phyloP scores from a whole-genome alignment of 2,329 filamentous ascomycete genomes.

The Sporothrix schenckii region DNA sequence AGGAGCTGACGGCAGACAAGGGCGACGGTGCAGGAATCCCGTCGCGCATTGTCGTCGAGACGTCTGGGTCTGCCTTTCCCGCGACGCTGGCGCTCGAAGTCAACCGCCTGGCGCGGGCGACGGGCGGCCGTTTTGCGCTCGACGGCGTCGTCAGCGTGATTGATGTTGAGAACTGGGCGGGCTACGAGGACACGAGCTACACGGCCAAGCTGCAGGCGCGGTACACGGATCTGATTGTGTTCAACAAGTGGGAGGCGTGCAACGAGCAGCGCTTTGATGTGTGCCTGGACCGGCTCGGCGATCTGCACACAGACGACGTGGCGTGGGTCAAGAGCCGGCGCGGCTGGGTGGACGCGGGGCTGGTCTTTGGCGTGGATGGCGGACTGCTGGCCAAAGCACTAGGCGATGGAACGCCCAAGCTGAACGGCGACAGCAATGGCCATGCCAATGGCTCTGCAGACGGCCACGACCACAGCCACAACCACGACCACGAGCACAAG shows the following conservation, averaged over 20 bases:
- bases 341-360: conserved; percentile 74
- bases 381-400: conserved; percentile 54
- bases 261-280: conserved; percentile 75
- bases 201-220: conserved; percentile 85
- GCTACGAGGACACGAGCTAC: conserved; percentile 87
- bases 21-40: conserved; percentile 48
- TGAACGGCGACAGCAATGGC: conserved; percentile 41
- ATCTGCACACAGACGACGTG: conserved; percentile 72
- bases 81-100: conserved; percentile 90
- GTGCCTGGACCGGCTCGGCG: conserved; percentile 76
- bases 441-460: conserved; percentile 40
- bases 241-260: conserved; percentile 88
- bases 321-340: conserved; percentile 83
- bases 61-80: conserved; percentile 82
- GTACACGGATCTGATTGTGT: conserved; percentile 87
- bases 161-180: conserved; percentile 93
- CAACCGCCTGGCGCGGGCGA: conserved; percentile 74
- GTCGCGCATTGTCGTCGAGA: conserved; percentile 92
- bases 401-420: conserved; percentile 51
- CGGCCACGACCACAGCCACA: conserved; percentile 46
- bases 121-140: conserved; percentile 67
- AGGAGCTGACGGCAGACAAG: conserved; percentile 63
- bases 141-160: conserved; percentile 90
- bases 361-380: conserved; percentile 87
- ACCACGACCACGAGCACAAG: conserved; percentile 54